Conservation (phyloP, 2,329 filamentous ascomycete genomes). For the Didymella glomerata region DNA sequence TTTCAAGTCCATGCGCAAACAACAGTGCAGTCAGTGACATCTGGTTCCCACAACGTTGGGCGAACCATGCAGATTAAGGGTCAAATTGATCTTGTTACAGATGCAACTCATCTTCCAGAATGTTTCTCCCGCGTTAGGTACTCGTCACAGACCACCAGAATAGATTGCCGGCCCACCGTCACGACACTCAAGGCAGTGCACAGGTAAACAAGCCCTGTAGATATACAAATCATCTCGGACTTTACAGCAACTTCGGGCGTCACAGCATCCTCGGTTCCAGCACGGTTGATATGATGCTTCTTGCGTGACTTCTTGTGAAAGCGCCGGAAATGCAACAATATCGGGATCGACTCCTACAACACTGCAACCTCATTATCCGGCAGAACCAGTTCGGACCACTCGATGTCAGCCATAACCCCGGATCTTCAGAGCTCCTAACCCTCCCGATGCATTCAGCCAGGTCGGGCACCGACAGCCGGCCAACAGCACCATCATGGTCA, state of each 20-base stretch:
- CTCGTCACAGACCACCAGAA: conserved; percentile 38
- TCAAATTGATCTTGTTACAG: conserved; percentile 23
- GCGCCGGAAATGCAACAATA: conserved; percentile 6
- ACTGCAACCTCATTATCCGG: conserved; percentile 3
- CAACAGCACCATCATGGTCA: conserved; percentile 14
- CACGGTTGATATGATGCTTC: conserved; percentile 6
- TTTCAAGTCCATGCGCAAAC: conserved; percentile 14
- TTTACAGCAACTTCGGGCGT: conserved; percentile 9
- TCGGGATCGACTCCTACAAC: conserved; percentile 2
- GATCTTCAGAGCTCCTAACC: conserved; percentile 10
- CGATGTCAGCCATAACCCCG: conserved; percentile 10
- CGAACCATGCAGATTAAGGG: conserved; percentile 26
- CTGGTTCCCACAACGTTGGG: conserved; percentile 16
- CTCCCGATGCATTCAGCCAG: conserved; percentile 24
- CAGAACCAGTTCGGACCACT: conserved; percentile 10
- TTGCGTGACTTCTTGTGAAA: conserved; percentile 3
- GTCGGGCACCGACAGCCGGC: conserved; percentile 20
- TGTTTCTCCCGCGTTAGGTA: conserved; percentile 38
- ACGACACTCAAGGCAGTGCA: conserved; percentile 25
- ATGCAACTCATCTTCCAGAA: conserved; percentile 45
- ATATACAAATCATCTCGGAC: conserved; percentile 17
- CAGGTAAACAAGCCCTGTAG: conserved; percentile 15
- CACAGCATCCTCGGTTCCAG: conserved; percentile 11
- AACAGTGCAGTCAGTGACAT: conserved; percentile 8
- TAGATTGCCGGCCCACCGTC: conserved; percentile 44